Percentiles rank a stretch among this genome's conserved stretches.
These are phyloP conservation scores for Zymoseptoria passerinii DNA, from an alignment of 2,329 filamentous ascomycete species.

Conservation along the genomic window DNA sequence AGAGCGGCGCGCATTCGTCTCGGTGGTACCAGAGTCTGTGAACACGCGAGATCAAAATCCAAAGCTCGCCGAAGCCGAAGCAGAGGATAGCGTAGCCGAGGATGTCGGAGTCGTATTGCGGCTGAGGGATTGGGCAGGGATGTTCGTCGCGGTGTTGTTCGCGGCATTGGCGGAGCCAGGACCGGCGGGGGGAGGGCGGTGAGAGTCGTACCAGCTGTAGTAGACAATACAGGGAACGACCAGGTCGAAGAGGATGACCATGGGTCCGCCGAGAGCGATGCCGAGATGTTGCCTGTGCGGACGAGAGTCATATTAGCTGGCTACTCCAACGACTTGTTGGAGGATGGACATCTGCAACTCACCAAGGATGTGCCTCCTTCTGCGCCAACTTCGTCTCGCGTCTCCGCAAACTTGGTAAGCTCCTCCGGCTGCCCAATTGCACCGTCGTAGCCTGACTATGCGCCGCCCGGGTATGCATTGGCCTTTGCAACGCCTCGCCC, in stretches of 20 bases:
- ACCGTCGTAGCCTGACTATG: neutral
- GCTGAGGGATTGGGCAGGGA: slow-evolving; percentile 16
- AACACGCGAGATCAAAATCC: slow-evolving; percentile 25
- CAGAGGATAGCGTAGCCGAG: slow-evolving; percentile 24
- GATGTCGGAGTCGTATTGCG: slow-evolving; percentile 24
- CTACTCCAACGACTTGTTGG: neutral
- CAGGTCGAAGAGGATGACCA: slow-evolving; percentile 26
- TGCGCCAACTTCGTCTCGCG: slow-evolving; percentile 22
- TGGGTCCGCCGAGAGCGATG: slow-evolving; percentile 25
- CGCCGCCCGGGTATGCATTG: neutral
- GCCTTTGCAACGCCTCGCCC: neutral
- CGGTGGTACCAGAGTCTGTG: slow-evolving; percentile 20
- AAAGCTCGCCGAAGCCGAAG: slow-evolving; percentile 28
- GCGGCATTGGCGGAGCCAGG: slow-evolving; percentile 15
- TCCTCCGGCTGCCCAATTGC: slow-evolving; percentile 1
- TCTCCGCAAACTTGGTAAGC: slow-evolving; percentile 17
- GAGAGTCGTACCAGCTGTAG: slow-evolving; percentile 25
- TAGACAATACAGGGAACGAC: slow-evolving; percentile 27
- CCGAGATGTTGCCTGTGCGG: slow-evolving; percentile 13
- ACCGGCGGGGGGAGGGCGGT: slow-evolving; percentile 5
- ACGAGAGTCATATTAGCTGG: neutral
- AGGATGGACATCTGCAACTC: neutral
- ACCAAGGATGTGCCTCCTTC: slow-evolving; percentile 22
- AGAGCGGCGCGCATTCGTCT: slow-evolving; percentile 25
- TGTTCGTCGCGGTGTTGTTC: slow-evolving; percentile 10